Evolutionary conservation across 2,329 filamentous ascomycete genomes (phyloP).

Genomic region (Coniochaeta pulveracea): DNA sequence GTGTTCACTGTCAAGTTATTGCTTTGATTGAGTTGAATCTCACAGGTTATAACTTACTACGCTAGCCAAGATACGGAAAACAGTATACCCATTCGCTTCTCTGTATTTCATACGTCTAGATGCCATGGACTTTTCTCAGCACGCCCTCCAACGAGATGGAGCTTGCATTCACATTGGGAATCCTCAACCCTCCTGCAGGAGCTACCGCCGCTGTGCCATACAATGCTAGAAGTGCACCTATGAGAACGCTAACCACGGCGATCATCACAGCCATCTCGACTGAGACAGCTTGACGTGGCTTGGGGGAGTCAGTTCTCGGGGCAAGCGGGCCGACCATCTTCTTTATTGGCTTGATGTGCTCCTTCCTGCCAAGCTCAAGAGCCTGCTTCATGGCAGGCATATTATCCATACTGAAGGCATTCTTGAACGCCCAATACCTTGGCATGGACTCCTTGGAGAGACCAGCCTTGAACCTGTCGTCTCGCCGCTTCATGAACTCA

Average conservation of each 20-base stretch:
- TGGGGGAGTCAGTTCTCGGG: slow-evolving; percentile 4
- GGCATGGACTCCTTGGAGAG: slow-evolving; percentile 24
- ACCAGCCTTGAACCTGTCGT: slow-evolving; percentile 17
- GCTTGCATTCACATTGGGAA: too few species aligned
- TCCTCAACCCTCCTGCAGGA: too few species aligned
- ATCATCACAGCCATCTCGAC: background rate
- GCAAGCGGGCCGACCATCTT: slow-evolving; percentile 27
- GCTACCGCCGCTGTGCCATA: background rate
- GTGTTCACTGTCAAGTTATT: too few species aligned
- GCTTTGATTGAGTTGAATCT: too few species aligned
- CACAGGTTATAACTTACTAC: too few species aligned
- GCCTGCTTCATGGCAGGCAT: slow-evolving; percentile 23
- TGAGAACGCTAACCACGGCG: background rate
- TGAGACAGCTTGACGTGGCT: background rate
- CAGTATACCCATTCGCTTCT: too few species aligned
- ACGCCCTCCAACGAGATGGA: too few species aligned
- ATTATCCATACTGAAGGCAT: slow-evolving; percentile 26
- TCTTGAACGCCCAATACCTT: slow-evolving; percentile 28
- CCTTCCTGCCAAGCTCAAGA: slow-evolving; percentile 16
- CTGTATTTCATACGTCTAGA: too few species aligned
- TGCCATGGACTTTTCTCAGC: too few species aligned
- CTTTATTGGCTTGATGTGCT: slow-evolving; percentile 21
- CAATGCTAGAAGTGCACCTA: background rate
- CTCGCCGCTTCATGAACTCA: slow-evolving; percentile 20
- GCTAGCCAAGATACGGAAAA: too few species aligned